Evolutionary conservation across 768 basidiomycete genomes (phyloP), one percentile per base, ranked within the genome.

Genomic region (Hirschioporus abietinus): DNA sequence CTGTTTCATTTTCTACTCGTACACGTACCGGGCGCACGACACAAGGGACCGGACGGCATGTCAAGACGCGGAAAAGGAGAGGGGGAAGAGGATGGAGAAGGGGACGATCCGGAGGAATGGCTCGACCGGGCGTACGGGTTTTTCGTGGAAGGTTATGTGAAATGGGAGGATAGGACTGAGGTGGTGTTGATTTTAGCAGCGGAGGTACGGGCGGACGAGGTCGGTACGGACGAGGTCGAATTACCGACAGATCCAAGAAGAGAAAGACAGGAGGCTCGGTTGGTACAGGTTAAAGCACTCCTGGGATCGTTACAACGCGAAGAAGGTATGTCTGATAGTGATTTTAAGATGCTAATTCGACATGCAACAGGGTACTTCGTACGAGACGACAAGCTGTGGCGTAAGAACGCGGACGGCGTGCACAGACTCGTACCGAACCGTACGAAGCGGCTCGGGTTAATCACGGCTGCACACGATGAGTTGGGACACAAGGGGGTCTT

Each of bases 71-170:
- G 58, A 3, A n/a, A 9, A n/a, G 58, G 4, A 59, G n/a, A n/a
- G 7, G 58, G 71, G 17, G 70, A 70, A 0, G 70, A 67, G 10
- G 72, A 76, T 34, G 63, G 27, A 6, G 30, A 63, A 1, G 57
- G 66, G 0, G 64, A 63, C 0, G 60, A 75, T 15, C 73, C 76
- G 36, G 71, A 76, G 35, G 68, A 74, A 0, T 68, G 74, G 75
- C 61, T 77, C 1, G 73, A 76, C 35, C 60, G 68, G 30, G 30
- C 4, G 30, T 58, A 67, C 59, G 63, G n/a, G n/a, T n/a, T 64
- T 0, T 69, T 76, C 8, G 2, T 30, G 2, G 30, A 60, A 69
- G 1, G 75, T 60, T 26, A 30, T 2, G 30, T 30, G 4, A 2
- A 2, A 3, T 30, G 30, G 30, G 30, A n/a, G n/a, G n/a, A n/a